Conservation (phyloP, 2,329 filamentous ascomycete genomes). For the Epichloe baconii region DNA sequence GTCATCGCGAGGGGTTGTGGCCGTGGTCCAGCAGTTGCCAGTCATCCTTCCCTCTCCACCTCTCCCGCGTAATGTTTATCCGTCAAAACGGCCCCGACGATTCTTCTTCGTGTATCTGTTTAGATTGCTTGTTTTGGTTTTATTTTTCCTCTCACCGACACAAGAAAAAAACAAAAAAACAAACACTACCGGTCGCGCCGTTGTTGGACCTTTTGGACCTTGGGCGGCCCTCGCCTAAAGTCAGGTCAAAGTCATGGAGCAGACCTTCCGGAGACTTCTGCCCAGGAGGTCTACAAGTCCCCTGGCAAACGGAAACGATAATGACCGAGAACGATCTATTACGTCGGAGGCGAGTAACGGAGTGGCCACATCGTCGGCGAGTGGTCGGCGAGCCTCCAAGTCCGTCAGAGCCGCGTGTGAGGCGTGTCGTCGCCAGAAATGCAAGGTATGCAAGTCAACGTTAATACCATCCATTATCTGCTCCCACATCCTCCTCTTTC, state of each 20-base stretch:
- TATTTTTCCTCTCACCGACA: too few relatives aligned
- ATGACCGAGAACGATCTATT: neutral
- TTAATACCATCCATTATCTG: neutral
- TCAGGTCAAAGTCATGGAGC: neutral
- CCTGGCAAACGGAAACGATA: neutral
- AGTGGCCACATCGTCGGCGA: neutral
- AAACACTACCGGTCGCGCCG: neutral
- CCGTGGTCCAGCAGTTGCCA: neutral
- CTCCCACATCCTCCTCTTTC: too few relatives aligned
- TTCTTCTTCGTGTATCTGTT: neutral
- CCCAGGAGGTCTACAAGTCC: neutral
- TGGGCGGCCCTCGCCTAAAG: neutral
- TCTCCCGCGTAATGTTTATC: neutral
- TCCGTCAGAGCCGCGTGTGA: constrained; percentile 1
- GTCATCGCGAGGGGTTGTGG: neutral
- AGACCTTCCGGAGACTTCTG: neutral
- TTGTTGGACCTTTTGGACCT: neutral
- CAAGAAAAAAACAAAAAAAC: too few relatives aligned
- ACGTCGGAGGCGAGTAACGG: neutral
- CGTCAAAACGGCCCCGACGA: neutral
- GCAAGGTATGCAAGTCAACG: neutral
- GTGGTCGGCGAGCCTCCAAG: neutral
- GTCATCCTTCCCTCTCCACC: neutral
- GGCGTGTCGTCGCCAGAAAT: constrained; percentile 2
- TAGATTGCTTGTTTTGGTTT: too few relatives aligned